Evolutionary conservation across 2,329 filamentous ascomycete species (phyloP), one percentile per base, ranked within the genome.

Genomic region (Claviceps fusiformis): DNA sequence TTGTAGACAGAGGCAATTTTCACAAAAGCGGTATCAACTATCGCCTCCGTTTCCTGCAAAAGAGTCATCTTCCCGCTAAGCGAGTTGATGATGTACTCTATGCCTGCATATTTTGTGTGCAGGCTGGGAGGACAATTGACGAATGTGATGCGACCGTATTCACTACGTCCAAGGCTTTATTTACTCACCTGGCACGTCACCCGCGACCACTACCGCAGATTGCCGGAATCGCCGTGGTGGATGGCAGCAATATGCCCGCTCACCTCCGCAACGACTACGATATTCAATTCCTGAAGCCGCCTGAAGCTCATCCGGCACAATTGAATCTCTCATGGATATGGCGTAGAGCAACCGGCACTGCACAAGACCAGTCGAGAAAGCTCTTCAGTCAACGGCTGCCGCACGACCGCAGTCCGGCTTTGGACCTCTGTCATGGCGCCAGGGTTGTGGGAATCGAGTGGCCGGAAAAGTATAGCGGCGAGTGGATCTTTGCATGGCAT

Each of bases 401-500:
- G 0, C 69, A 68, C 35, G 75, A 78, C 55, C 68, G 72, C 24
- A 73, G 73, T 0, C 67, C 70, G 0, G 73, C 71, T 2, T 63
- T 78, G 15, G 75, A 78, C 55, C 66, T 77, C 50, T 73, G 73
- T 2, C 67, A 71, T 15, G 78, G 77, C 0, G 76, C 76, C 1
- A 71, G 67, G 48, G 69, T 82, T 27, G 70, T 75, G 0, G 78
- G 77, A 0, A 65, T 82, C 33, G 69, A 72, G 44, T 81, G 78
- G 62, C 77, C 76, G 0, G 63, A 67, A 10, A 73, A 72, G 60
- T 79, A 79, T 60, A 66, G 71, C 3, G 79, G 79, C 15, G 78
- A 80, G 60, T 82, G 78, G 78, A 73, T 72, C n/a, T 70, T 79
- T 55, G 79, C 75, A 2, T 80, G 77, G 71, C 77, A 82, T 58